A percentile compares a stretch with the other conserved stretches of the same genome.
Conservation (phyloP, 192 early-diverging fungal genomes). For the Cetraspora pellucida region DNA sequence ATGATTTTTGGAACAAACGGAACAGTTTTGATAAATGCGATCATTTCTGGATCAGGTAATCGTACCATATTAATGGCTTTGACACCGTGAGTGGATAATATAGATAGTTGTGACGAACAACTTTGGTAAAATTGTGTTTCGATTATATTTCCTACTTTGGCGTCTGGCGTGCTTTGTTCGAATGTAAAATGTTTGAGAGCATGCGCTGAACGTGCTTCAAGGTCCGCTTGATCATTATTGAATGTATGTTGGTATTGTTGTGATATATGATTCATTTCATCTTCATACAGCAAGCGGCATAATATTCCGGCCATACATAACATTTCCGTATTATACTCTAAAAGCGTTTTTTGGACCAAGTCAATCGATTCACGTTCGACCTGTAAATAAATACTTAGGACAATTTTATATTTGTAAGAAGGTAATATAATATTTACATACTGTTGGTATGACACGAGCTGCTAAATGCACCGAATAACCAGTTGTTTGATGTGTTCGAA, state of each 20-base stretch:
- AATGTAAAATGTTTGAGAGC: conserved; percentile 68
- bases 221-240: too few species aligned
- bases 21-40: conserved; percentile 62
- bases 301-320: conserved; percentile 73
- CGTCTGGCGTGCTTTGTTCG: conserved; percentile 69
- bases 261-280: not conserved
- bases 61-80: conserved; percentile 54
- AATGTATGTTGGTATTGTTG: too few species aligned
- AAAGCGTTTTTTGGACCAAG: conserved; percentile 80
- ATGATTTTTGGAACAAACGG: conserved; percentile 61
- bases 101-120: conserved; percentile 47
- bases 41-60: conserved; percentile 59
- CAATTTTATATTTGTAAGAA: too few species aligned
- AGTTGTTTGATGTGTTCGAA: conserved; percentile 89
- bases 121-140: conserved; percentile 60
- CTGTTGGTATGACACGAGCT: conserved; percentile 84
- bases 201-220: conserved; percentile 61
- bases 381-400: too few species aligned
- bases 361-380: conserved; percentile 82
- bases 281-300: conserved; percentile 50
- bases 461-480: conserved; percentile 78
- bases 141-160: conserved; percentile 62
- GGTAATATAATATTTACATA: not conserved
- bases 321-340: conserved; percentile 79
- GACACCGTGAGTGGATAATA: conserved; percentile 72